Evolutionary conservation across 805 yeast species (phyloP).

Genomic region (Pichia thaimueangensis): DNA sequence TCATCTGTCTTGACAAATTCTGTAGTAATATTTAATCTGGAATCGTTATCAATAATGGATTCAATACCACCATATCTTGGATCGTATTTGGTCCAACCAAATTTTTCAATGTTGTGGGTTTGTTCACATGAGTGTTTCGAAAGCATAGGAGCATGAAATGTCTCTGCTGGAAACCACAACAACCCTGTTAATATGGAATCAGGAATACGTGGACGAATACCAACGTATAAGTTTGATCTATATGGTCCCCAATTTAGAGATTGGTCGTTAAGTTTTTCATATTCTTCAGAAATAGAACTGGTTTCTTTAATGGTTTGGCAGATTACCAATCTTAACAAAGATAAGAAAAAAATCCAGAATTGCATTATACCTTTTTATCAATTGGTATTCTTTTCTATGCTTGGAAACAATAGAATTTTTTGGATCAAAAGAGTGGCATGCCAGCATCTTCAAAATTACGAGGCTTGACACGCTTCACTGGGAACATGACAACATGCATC

Average conservation of each 20-base stretch:
- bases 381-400: too few relatives aligned
- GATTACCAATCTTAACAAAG: conserved; percentile 5
- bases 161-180: conserved; percentile 78
- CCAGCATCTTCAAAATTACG: too few relatives aligned
- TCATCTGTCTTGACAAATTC: conserved; percentile 75
- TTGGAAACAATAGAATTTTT: too few relatives aligned
- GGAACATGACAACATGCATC: too few relatives aligned
- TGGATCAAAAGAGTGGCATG: too few relatives aligned
- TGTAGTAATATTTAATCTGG: conserved; percentile 55
- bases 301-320: conserved; percentile 8
- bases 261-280: conserved; percentile 34
- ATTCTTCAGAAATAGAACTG: conserved; percentile 19
- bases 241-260: conserved; percentile 90
- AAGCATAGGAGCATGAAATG: conserved; percentile 43
- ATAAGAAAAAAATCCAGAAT: conserved; percentile 1
- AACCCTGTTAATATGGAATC: conserved; percentile 69
- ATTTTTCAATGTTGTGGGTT: conserved; percentile 59
- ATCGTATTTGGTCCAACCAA: conserved; percentile 85
- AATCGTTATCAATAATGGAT: conserved; percentile 58
- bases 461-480: too few relatives aligned
- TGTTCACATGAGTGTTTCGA: conserved; percentile 75
- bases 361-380: neutral
- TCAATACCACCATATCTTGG: conserved; percentile 85
- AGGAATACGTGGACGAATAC: conserved; percentile 78
- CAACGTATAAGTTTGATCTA: conserved; percentile 79